These are phyloP conservation scores for Bolboschoenoplectus hybrid DNA, from an alignment of 202 grass and related monocot species.

Conservation along the genomic window DNA sequence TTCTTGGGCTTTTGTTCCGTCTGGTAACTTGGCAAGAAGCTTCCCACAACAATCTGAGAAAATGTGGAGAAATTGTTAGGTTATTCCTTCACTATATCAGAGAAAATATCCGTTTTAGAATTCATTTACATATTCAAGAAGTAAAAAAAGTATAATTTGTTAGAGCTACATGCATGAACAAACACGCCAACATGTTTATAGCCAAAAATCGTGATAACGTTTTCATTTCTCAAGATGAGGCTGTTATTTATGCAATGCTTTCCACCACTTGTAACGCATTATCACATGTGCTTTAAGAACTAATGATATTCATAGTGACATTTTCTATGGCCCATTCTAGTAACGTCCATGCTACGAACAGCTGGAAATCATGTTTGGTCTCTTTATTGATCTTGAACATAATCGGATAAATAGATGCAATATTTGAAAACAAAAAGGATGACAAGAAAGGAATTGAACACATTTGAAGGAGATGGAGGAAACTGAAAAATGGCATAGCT, in stretches of 20 bases:
- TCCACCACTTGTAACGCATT: not conserved
- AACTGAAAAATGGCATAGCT: not conserved
- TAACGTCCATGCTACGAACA: not conserved
- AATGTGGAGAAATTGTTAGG: slow-evolving; percentile 6
- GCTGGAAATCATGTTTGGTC: not conserved
- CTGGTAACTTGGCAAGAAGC: slow-evolving; percentile 75
- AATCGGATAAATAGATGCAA: not conserved
- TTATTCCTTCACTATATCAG: not conserved
- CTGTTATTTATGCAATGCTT: not conserved
- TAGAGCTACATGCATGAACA: not conserved
- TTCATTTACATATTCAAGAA: not conserved
- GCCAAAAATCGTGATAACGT: not conserved
- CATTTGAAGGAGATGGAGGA: not conserved
- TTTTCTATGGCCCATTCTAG: not conserved
- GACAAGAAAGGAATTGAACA: not conserved
- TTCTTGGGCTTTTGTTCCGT: slow-evolving; percentile 77
- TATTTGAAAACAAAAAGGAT: slow-evolving; percentile 8
- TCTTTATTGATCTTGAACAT: not conserved
- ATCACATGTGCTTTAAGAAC: not conserved
- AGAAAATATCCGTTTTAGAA: not conserved
- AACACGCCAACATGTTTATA: not conserved
- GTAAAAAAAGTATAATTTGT: not conserved
- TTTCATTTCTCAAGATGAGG: slow-evolving; percentile 18
- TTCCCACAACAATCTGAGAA: slow-evolving; percentile 74
- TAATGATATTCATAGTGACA: not conserved